These are phyloP conservation scores for Senna tora DNA, from an alignment of 306 rosid genomes.

Conservation along the genomic window DNA sequence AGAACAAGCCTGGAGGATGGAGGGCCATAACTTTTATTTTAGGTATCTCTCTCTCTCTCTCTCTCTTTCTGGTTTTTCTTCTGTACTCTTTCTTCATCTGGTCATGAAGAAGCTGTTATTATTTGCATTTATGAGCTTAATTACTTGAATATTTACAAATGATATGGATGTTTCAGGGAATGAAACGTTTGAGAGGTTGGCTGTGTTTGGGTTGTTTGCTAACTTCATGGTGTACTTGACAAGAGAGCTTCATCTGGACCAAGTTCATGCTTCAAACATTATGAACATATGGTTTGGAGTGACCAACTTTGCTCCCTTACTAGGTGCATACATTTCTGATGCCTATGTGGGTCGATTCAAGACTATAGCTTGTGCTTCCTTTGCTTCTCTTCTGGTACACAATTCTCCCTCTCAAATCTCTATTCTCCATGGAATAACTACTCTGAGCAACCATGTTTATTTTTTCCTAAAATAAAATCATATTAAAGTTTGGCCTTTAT, in stretches of 20 bases:
- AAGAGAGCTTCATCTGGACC: slow-evolving; percentile 61
- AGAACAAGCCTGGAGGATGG: slow-evolving; percentile 68
- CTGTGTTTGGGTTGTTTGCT: slow-evolving; percentile 63
- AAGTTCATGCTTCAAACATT: slow-evolving; percentile 67
- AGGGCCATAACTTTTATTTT: slow-evolving; percentile 71
- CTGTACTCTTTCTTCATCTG: neutral
- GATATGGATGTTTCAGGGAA: slow-evolving; percentile 52
- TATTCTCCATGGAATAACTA: neutral
- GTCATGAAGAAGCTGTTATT: neutral
- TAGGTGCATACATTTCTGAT: slow-evolving; percentile 84
- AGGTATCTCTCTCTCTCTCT: slow-evolving; percentile 61
- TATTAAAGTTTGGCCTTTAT: neutral
- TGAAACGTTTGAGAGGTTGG: slow-evolving; percentile 87
- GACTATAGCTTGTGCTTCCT: slow-evolving; percentile 68
- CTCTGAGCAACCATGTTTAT: neutral
- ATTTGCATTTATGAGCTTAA: too few relatives aligned
- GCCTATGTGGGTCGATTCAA: slow-evolving; percentile 72
- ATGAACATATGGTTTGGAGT: slow-evolving; percentile 60
- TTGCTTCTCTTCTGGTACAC: slow-evolving; percentile 53
- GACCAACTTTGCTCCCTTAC: slow-evolving; percentile 57
- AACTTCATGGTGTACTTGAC: slow-evolving; percentile 80
- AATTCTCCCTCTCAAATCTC: neutral
- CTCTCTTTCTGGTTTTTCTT: neutral
- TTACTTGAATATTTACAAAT: too few relatives aligned
- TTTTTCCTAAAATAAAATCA: neutral